phyloP scores from a whole-genome alignment of 1,139 yeast genomes.

The Suhomyces taliae region DNA sequence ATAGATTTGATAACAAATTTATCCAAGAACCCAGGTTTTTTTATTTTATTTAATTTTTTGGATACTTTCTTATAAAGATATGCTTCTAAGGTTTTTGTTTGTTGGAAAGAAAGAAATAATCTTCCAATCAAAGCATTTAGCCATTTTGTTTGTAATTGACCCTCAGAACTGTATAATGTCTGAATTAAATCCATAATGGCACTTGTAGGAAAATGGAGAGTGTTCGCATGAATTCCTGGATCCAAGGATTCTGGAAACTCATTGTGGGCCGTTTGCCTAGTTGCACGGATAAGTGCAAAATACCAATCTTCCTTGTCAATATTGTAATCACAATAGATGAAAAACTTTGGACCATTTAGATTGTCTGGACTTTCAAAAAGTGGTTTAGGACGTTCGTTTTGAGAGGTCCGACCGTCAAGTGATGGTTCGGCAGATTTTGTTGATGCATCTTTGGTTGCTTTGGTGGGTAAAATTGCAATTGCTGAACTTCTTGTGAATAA shows the following conservation, averaged over 20 bases:
- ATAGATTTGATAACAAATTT: conserved; percentile 73
- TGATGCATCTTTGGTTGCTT: background rate
- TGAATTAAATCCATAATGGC: conserved; percentile 76
- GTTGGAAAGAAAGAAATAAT: conserved; percentile 70
- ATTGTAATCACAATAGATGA: conserved; percentile 72
- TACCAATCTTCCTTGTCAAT: conserved; percentile 92
- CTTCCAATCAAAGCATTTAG: conserved; percentile 84
- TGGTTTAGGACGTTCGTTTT: background rate
- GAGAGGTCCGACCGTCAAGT: background rate
- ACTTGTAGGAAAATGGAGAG: conserved; percentile 68
- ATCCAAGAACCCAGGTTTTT: conserved; percentile 84
- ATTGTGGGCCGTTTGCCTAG: conserved; percentile 49
- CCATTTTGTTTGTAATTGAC: conserved; percentile 86
- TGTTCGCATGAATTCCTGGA: conserved; percentile 57
- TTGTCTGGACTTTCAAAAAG: background rate
- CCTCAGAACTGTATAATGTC: conserved; percentile 75
- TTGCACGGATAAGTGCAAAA: conserved; percentile 75
- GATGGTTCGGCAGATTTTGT: conserved; percentile 4
- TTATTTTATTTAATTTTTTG: conserved; percentile 73
- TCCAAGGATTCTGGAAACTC: conserved; percentile 18
- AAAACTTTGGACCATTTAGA: conserved; percentile 46
- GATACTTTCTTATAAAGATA: conserved; percentile 59
- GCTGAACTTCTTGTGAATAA: conserved; percentile 79
- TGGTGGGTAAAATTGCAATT: conserved; percentile 58
- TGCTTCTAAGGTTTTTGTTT: conserved; percentile 63